Evolutionary conservation across 805 yeast genomes (phyloP), one percentile per base, ranked within the genome.

Genomic region (Candida ovalis): DNA sequence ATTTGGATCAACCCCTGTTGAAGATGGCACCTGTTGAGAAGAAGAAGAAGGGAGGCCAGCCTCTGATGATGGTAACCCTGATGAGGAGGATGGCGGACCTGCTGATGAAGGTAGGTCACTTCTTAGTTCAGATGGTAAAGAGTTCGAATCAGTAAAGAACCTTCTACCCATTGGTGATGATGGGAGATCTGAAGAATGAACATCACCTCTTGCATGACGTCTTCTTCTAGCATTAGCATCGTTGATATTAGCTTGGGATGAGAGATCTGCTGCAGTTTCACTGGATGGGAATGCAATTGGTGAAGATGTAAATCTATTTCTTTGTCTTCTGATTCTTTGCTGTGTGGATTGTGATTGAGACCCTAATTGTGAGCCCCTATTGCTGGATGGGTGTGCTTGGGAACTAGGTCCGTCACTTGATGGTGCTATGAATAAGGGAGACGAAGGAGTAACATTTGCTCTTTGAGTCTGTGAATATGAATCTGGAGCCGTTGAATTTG

Each of bases 111-210:
- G 47, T 23, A 51, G 48, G 32, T 49, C 56, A 38, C 50, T 44
- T 35, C 58, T 56, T 21, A 48, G 17, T 37, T 54, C 62, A n/a
- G 65, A 60, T 30, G 60, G 52, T 22, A 55, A 44, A 8, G 57
- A 45, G 19, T 58, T 58, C 13, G 63, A 55, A 42, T 78, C 80
- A 37, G 77, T 77, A 47, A 84, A 80, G 49, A 81, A 73, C 55
- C 90, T 72, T 61, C 90, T 71, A 50, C 81, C 69, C 62, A 74
- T 73, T 28, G 94, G 90, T 2, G 95, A 82, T 0, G 88, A 78
- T n/a, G 78, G 67, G 47, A 71, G 61, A 46, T 87, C 95, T 0
- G 84, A 74, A 0, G 84, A 78, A 61, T 84, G 84, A 44, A 89
- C 74, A 62, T 90, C 96, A 56, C 94, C 89, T 69, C 97, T 79